Conservation (phyloP, 495 filamentous ascomycete species). For the Tetracladium setigerum region DNA sequence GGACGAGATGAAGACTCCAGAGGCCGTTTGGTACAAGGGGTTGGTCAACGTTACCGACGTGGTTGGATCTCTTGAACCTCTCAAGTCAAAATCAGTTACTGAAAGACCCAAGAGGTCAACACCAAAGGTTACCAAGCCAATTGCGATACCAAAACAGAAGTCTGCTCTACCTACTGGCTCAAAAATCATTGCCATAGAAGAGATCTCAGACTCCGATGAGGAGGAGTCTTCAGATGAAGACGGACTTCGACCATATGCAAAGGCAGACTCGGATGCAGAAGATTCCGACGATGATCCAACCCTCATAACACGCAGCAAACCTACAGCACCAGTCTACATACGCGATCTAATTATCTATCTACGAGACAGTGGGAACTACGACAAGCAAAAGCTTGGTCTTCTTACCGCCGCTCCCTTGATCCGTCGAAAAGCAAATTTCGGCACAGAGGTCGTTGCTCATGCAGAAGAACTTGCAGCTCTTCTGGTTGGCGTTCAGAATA, state of each 20-base stretch:
- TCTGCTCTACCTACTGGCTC: conserved; percentile 12
- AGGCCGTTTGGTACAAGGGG: conserved; percentile 70
- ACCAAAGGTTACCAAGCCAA: conserved; percentile 11
- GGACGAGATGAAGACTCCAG: conserved; percentile 64
- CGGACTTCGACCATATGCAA: conserved; percentile 73
- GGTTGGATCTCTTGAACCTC: conserved; percentile 46
- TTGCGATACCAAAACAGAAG: conserved; percentile 19
- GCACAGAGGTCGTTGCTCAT: conserved; percentile 79
- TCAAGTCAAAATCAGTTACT: conserved; percentile 5
- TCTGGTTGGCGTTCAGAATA: conserved; percentile 74
- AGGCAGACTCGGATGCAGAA: conserved; percentile 86
- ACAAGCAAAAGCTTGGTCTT: conserved; percentile 74
- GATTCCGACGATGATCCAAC: conserved; percentile 93
- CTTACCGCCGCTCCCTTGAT: conserved; percentile 71
- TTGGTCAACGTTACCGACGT: conserved; percentile 57
- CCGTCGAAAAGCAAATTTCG: conserved; percentile 79
- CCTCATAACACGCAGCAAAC: conserved; percentile 71
- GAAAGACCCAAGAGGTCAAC: conserved; percentile 10
- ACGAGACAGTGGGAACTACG: conserved; percentile 73
- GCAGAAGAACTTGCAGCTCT: conserved; percentile 69
- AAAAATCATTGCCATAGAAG: conserved; percentile 60
- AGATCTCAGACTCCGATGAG: conserved; percentile 38
- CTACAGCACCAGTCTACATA: conserved; percentile 84
- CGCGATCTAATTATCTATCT: conserved; percentile 76
- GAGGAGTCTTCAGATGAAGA: conserved; percentile 39